A percentile compares a stretch with the other conserved stretches of the same genome.
These are phyloP conservation scores for Juncus inflexus DNA, from an alignment of 176 grass and related monocot genomes.

Conservation along the genomic window DNA sequence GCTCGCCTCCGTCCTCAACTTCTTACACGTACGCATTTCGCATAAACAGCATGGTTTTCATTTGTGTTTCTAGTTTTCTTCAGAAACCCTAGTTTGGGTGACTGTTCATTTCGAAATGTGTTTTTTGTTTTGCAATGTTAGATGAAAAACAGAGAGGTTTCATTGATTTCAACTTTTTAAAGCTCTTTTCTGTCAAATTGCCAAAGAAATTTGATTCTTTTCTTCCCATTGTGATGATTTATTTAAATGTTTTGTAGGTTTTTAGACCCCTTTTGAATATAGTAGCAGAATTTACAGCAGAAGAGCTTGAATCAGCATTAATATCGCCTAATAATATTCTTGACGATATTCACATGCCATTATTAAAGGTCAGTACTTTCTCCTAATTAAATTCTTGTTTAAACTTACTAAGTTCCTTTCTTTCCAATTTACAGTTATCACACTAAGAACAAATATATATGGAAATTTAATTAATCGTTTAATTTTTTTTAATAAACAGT, in stretches of 20 bases:
- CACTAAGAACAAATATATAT: not conserved
- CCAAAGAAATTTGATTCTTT: constrained; percentile 24
- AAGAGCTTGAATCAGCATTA: constrained; percentile 83
- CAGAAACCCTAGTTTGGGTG: constrained; percentile 23
- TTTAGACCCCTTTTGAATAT: constrained; percentile 81
- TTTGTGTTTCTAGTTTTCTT: constrained; percentile 3
- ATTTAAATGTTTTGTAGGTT: constrained; percentile 45
- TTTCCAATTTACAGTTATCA: not conserved
- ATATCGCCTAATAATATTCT: constrained; percentile 54
- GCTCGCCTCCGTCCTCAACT: constrained; percentile 84
- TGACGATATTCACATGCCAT: constrained; percentile 72
- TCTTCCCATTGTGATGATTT: constrained; percentile 17
- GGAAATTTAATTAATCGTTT: not conserved
- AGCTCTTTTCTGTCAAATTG: not conserved
- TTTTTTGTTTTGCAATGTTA: constrained; percentile 11
- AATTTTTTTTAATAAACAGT: constrained; percentile 44
- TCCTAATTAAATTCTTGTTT: not conserved
- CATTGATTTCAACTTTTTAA: not conserved
- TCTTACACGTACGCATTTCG: constrained; percentile 62
- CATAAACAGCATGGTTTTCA: not conserved
- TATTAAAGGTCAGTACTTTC: constrained; percentile 64
- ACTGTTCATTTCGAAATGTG: constrained; percentile 21
- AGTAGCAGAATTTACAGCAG: constrained; percentile 76
- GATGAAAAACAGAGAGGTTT: not conserved
- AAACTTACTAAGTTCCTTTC: not conserved